Evolutionary conservation across 306 rosid genomes (phyloP).

Genomic region (Purshia tridentata): DNA sequence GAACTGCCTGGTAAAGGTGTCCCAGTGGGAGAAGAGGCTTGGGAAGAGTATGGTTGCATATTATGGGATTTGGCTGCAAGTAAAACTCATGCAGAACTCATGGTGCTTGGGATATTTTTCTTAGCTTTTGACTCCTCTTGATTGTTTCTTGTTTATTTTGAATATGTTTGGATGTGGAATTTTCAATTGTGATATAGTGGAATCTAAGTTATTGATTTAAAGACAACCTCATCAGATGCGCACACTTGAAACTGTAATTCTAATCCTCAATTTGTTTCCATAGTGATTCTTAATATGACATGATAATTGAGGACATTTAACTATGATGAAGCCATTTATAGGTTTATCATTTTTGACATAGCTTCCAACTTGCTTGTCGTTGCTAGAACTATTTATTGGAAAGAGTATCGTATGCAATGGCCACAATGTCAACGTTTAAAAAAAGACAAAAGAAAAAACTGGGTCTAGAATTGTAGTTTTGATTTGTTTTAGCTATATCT

Average conservation of each 20-base stretch:
- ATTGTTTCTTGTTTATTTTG: neutral
- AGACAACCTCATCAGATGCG: neutral
- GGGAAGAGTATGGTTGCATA: constrained; percentile 90
- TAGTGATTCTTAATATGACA: neutral
- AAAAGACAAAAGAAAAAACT: neutral
- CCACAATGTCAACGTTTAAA: neutral
- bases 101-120: constrained; percentile 49
- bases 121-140: constrained; percentile 2
- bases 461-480: neutral
- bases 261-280: neutral
- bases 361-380: neutral
- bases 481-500: neutral
- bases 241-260: neutral
- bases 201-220: neutral
- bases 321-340: neutral
- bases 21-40: constrained; percentile 39
- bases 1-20: constrained; percentile 21
- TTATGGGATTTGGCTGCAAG: constrained; percentile 90
- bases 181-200: neutral
- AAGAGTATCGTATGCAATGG: neutral
- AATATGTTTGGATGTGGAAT: neutral
- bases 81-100: constrained; percentile 81
- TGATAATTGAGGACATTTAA: neutral
- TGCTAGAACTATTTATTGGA: neutral
- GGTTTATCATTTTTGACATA: neutral